phyloP scores from a whole-genome alignment of 768 basidiomycete species.

The Mycena indigotica region DNA sequence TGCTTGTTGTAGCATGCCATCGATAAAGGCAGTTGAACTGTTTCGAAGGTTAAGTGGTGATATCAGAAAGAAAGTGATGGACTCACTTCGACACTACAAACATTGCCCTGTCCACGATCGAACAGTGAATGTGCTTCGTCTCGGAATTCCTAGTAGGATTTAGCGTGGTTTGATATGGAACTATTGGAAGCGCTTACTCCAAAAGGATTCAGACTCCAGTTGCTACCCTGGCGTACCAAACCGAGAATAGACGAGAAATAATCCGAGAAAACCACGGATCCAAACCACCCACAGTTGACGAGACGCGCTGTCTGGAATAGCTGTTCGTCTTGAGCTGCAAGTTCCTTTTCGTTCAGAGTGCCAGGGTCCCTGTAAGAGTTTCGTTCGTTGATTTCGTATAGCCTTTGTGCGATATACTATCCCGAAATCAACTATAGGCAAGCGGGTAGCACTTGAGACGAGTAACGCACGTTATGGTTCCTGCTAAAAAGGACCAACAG shows the following conservation, averaged over 20 bases:
- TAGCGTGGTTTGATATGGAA: neutral
- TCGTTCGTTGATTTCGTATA: slow-evolving; percentile 82
- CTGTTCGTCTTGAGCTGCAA: slow-evolving; percentile 66
- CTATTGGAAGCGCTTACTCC: slow-evolving; percentile 42
- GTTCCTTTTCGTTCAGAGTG: slow-evolving; percentile 40
- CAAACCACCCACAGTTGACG: slow-evolving; percentile 83
- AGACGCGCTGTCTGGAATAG: slow-evolving; percentile 84
- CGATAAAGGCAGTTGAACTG: slow-evolving; percentile 86
- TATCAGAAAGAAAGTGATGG: neutral
- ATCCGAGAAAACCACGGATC: slow-evolving; percentile 74
- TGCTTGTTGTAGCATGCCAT: slow-evolving; percentile 81
- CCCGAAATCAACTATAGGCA: neutral
- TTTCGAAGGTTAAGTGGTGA: neutral
- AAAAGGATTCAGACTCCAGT: slow-evolving; percentile 79
- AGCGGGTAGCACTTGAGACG: neutral
- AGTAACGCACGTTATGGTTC: slow-evolving; percentile 81
- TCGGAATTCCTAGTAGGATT: slow-evolving; percentile 59
- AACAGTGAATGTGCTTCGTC: slow-evolving; percentile 62
- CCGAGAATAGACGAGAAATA: slow-evolving; percentile 83
- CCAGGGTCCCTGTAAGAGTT: slow-evolving; percentile 61
- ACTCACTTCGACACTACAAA: slow-evolving; percentile 77
- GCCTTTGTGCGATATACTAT: slow-evolving; percentile 77
- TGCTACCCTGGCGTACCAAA: slow-evolving; percentile 72
- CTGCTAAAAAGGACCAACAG: slow-evolving; percentile 85
- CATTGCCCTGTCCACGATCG: slow-evolving; percentile 80